Base-by-base conservation (phyloP, 129 eudicot species). In the Glebionis coronaria region DNA sequence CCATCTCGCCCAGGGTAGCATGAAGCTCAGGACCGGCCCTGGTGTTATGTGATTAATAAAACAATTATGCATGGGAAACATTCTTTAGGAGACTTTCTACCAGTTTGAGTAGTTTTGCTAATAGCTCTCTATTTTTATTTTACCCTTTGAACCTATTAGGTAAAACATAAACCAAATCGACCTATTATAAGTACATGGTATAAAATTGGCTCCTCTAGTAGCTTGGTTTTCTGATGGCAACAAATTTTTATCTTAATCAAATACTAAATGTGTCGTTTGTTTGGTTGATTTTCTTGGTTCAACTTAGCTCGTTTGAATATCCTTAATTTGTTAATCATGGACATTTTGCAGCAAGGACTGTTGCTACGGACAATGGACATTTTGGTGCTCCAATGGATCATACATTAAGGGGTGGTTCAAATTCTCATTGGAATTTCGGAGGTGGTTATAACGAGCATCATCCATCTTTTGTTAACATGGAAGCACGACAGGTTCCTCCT, bases 401-500 rank as follows among this genome's bases (percentile, higher is more conserved):
- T 60, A 61, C 16, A 3, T 8, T 44, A 29, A 53, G 71, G 19
- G 61, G 62, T 71, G 78, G 78, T 56, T 12, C 20, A 54, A 72
- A 71, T 74, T 44, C 63, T 65, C 63, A 53, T 27, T 29, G 67
- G 78, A 44, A 67, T 60, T 55, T 47, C 15, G 64, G 55, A 31
- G 67, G 44, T 49, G 61, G 78, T 51, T 65, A 63, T n/a, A 61
- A 61, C 12, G 81, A 71, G 53, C 44, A 47, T 55, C 44, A 44
- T 64, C 15, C 78, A 28, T 55, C 73, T 12, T 70, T 54, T 35
- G 29, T 59, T 14, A 70, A 60, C 58, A 45, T 73, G 74, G 78
- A 80, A 65, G 70, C 31, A 61, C 78, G 29, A 50, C 23, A 27
- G 55, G 61, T 50, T 58, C 84, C 80, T 44, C 61, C 73, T 15